Percentiles rank a stretch among this genome's conserved stretches.
These are phyloP conservation scores for Aureobasidium sp. DNA, from an alignment of 2,329 filamentous ascomycete genomes.

Conservation along the genomic window DNA sequence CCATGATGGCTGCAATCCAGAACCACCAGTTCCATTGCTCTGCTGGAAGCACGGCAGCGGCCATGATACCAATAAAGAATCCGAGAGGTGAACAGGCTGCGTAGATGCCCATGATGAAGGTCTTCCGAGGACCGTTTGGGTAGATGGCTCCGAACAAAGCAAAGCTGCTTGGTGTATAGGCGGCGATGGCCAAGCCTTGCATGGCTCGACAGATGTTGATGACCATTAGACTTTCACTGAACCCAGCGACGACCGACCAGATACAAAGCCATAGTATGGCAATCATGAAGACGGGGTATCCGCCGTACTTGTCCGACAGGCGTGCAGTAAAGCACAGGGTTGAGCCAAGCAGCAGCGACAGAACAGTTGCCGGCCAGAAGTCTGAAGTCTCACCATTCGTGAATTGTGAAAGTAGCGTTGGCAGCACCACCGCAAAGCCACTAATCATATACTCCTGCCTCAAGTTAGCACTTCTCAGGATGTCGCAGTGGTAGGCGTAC, in stretches of 20 bases:
- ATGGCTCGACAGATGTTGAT: constrained; percentile 30
- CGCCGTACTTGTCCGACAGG: constrained; percentile 31
- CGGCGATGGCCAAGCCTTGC: constrained; percentile 32
- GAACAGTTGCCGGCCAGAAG: constrained; percentile 31
- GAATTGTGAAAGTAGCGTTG: constrained; percentile 21
- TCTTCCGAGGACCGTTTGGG: constrained; percentile 26
- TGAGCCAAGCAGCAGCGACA: constrained; percentile 29
- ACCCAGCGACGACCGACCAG: constrained; percentile 31
- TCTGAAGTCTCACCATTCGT: not conserved
- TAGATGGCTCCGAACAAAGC: constrained; percentile 30
- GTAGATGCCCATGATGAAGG: constrained; percentile 30
- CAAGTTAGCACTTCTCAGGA: not conserved
- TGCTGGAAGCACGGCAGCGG: constrained; percentile 25
- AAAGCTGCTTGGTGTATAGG: constrained; percentile 30
- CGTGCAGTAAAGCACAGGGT: constrained; percentile 29
- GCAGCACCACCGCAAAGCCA: constrained; percentile 31
- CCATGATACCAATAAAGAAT: constrained; percentile 31
- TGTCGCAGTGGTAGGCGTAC: not conserved
- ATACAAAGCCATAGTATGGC: constrained; percentile 29
- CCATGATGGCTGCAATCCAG: constrained; percentile 27
- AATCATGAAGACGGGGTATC: constrained; percentile 30
- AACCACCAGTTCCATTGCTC: constrained; percentile 29
- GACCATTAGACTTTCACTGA: constrained; percentile 21
- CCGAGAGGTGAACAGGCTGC: constrained; percentile 32
- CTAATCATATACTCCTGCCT: constrained; percentile 31